Evolutionary conservation across 1,284 basidiomycete genomes (phyloP).

Genomic region (Tilletia setariae): DNA sequence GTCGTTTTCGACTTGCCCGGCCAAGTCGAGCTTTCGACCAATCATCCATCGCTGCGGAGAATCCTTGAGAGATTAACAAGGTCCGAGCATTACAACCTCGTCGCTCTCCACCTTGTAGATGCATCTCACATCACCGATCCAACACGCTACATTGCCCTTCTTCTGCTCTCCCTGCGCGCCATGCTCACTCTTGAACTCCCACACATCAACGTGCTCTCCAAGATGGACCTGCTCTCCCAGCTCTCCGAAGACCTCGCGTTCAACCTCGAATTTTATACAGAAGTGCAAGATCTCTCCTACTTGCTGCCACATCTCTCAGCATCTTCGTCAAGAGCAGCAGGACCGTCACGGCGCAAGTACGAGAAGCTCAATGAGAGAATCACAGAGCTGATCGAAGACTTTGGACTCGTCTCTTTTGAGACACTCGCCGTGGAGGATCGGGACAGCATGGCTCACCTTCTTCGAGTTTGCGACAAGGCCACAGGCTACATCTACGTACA

Average conservation of each 20-base stretch:
- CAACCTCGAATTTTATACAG: constrained; percentile 95
- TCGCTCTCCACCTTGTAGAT: constrained; percentile 91
- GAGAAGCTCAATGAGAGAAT: constrained; percentile 80
- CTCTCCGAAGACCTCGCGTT: constrained; percentile 63
- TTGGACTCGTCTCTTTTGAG: constrained; percentile 90
- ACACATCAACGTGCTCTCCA: constrained; percentile 93
- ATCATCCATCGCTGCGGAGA: constrained; percentile 65
- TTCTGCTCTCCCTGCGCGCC: constrained; percentile 84
- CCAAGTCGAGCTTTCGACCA: constrained; percentile 95
- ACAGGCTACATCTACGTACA: constrained; percentile 46
- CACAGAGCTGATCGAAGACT: constrained; percentile 88
- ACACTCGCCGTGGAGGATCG: constrained; percentile 68
- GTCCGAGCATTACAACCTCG: constrained; percentile 66
- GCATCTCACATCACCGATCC: constrained; percentile 95
- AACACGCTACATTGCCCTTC: constrained; percentile 86
- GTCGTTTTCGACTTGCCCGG: constrained; percentile 94
- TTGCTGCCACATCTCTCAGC: constrained; percentile 70
- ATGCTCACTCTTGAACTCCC: constrained; percentile 98
- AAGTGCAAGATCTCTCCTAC: constrained; percentile 91
- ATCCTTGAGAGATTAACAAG: constrained; percentile 73
- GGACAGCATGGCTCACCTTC: constrained; percentile 46
- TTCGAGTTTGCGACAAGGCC: constrained; percentile 48
- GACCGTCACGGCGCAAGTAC: constrained; percentile 55
- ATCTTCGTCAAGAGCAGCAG: constrained; percentile 56
- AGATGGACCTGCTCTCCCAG: constrained; percentile 77